Conservation (phyloP, 371 early-diverging fungal species). For the Blyttiomyces sp. region DNA sequence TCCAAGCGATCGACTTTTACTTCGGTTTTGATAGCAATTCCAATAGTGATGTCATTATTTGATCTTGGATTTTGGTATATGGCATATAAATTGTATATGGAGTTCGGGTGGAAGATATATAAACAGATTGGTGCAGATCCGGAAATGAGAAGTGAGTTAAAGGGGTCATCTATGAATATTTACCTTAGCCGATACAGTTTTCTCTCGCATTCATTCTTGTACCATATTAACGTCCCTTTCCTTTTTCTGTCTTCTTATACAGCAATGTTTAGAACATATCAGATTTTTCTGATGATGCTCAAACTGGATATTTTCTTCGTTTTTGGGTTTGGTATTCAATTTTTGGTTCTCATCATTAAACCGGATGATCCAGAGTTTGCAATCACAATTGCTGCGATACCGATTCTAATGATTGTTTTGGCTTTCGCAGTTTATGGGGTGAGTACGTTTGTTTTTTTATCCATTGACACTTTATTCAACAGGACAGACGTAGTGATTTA, state of each 20-base stretch:
- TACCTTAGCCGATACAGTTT: not conserved
- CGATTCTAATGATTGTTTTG: slow-evolving; percentile 66
- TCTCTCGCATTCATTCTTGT: slow-evolving; percentile 1
- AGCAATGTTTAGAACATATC: slow-evolving; percentile 84
- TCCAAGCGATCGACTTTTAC: slow-evolving; percentile 6
- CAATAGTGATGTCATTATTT: slow-evolving; percentile 43
- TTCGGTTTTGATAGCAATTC: slow-evolving; percentile 32
- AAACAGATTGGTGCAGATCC: slow-evolving; percentile 92
- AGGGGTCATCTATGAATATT: not conserved
- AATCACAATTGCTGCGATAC: slow-evolving; percentile 74
- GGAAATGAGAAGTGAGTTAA: slow-evolving; percentile 67
- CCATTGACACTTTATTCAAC: not conserved
- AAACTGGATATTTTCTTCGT: slow-evolving; percentile 88
- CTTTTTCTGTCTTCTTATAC: not conserved
- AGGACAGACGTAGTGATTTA: not conserved
- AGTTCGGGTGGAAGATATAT: slow-evolving; percentile 93
- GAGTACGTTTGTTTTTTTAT: not conserved
- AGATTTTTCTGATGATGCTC: slow-evolving; percentile 80
- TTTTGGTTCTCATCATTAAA: slow-evolving; percentile 72
- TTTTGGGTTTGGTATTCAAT: slow-evolving; percentile 81
- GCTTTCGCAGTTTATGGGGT: slow-evolving; percentile 75
- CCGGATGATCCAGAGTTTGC: slow-evolving; percentile 58
- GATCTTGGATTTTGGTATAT: slow-evolving; percentile 33
- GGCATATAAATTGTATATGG: slow-evolving; percentile 66
- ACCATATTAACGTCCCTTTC: slow-evolving; percentile 5